Evolutionary conservation across 192 early-diverging fungal genomes (phyloP).

Genomic region (Ambispora gerdemannii): DNA sequence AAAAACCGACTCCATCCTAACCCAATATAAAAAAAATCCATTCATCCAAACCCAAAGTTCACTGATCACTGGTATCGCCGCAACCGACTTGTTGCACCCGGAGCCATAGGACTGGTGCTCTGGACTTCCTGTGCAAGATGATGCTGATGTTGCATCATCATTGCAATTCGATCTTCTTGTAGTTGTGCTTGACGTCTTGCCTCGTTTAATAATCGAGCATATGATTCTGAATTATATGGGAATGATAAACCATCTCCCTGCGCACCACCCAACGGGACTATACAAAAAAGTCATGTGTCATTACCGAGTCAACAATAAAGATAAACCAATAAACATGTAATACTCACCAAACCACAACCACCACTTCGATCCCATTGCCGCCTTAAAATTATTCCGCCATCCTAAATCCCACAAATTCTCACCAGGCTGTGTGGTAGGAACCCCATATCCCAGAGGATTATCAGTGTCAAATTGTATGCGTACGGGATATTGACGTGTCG

Average conservation of each 20-base stretch:
- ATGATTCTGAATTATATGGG: slow-evolving; percentile 3
- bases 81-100: no score
- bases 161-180: slow-evolving; percentile 19
- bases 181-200: slow-evolving; percentile 15
- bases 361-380: slow-evolving; percentile 48
- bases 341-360: slow-evolving; percentile 53
- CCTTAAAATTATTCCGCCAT: slow-evolving; percentile 44
- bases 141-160: slow-evolving; percentile 26
- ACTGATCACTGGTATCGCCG: no score
- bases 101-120: no score
- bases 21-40: no score
- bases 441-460: slow-evolving; percentile 30
- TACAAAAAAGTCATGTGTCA: background rate
- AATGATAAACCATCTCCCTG: slow-evolving; percentile 9
- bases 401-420: slow-evolving; percentile 46
- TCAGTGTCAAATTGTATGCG: slow-evolving; percentile 29
- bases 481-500: slow-evolving; percentile 2
- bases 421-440: slow-evolving; percentile 36
- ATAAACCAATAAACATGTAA: background rate
- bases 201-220: background rate
- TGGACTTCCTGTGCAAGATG: no score
- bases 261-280: slow-evolving; percentile 20
- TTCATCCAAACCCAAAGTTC: no score
- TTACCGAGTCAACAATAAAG: background rate
- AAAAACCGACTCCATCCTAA: no score